A percentile compares a stretch with the other conserved stretches of the same genome.
Evolutionary conservation across 225 moss, liverwort and hornwort species (phyloP).

Genomic region (Sphagnum contortum): DNA sequence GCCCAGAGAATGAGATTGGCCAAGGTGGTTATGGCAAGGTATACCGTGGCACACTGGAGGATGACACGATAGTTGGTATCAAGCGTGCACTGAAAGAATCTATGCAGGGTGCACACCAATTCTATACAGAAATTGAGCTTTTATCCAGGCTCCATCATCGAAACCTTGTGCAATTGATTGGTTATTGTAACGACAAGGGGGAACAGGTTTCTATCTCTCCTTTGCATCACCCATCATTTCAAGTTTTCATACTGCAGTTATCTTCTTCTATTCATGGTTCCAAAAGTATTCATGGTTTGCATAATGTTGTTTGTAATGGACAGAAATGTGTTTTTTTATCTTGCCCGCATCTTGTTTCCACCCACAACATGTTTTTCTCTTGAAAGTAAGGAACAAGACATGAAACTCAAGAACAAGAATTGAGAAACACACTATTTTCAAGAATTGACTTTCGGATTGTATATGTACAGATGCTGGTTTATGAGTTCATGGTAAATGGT

Average conservation of each 20-base stretch:
- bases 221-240: no score
- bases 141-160: slow-evolving; percentile 46
- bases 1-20: slow-evolving; percentile 28
- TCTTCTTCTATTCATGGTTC: no score
- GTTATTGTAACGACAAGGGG: slow-evolving; percentile 42
- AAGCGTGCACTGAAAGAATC: slow-evolving; percentile 43
- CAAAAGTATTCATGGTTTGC: neutral
- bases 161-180: slow-evolving; percentile 29
- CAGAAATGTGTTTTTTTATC: neutral
- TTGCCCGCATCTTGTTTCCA: neutral
- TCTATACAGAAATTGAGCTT: slow-evolving; percentile 48
- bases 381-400: no score
- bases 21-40: slow-evolving; percentile 82
- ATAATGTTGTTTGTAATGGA: slow-evolving; percentile 4
- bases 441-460: slow-evolving; percentile 3
- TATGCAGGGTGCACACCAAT: slow-evolving; percentile 31
- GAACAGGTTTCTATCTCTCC: slow-evolving; percentile 18
- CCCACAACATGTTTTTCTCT: neutral
- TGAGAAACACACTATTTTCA: neutral
- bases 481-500: slow-evolving; percentile 72
- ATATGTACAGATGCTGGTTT: slow-evolving; percentile 64
- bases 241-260: no score
- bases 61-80: slow-evolving; percentile 34
- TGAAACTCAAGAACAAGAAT: no score
- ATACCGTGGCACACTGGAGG: slow-evolving; percentile 46